Percentiles rank a stretch among this genome's conserved stretches.
These are phyloP conservation scores for Clonostachys chloroleuca DNA, from an alignment of 2,329 filamentous ascomycete genomes.

Conservation along the genomic window DNA sequence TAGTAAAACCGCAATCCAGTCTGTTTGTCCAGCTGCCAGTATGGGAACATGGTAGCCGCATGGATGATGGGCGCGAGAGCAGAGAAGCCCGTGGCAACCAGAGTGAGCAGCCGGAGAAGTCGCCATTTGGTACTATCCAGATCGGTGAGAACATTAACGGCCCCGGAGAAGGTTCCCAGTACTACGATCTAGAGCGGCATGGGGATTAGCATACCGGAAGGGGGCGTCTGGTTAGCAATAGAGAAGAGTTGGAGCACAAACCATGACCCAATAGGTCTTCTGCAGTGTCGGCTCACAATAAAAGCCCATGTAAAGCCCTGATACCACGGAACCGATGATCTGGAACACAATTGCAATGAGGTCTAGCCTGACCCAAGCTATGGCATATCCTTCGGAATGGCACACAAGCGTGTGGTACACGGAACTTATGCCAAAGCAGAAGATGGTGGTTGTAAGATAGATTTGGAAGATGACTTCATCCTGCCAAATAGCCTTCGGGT, in stretches of 20 bases:
- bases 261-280: constrained; percentile 25
- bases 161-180: constrained; percentile 22
- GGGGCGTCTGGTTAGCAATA: too few species aligned
- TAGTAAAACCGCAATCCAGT: constrained; percentile 33
- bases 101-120: constrained; percentile 24
- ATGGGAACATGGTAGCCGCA: constrained; percentile 26
- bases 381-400: constrained; percentile 25
- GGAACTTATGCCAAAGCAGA: constrained; percentile 29
- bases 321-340: constrained; percentile 29
- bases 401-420: constrained; percentile 31
- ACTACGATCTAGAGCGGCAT: constrained; percentile 19
- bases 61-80: constrained; percentile 30
- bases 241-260: constrained; percentile 10
- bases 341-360: constrained; percentile 28
- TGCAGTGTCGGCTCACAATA: constrained; percentile 26
- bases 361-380: constrained; percentile 30
- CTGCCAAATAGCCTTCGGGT: constrained; percentile 19
- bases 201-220: too few species aligned
- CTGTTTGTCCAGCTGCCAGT: constrained; percentile 28
- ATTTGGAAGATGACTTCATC: constrained; percentile 31
- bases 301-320: constrained; percentile 32
- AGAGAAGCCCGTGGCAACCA: constrained; percentile 29
- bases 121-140: constrained; percentile 25
- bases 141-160: constrained; percentile 24
- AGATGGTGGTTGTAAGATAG: constrained; percentile 25